phyloP scores from a whole-genome alignment of 257 asterid genomes.

The Osmanthus fragrans region DNA sequence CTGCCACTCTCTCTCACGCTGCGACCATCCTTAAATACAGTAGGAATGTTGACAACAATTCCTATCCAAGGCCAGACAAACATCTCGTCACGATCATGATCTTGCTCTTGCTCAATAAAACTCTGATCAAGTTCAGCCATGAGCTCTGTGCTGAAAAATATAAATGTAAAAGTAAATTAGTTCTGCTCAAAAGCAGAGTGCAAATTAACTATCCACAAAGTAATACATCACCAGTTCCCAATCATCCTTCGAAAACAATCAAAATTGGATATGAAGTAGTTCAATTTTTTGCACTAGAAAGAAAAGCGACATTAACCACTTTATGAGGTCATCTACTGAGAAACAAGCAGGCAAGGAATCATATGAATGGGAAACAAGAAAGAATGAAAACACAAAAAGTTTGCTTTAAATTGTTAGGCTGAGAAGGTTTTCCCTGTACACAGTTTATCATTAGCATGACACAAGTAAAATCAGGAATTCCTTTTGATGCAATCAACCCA shows the following conservation, averaged over 20 bases:
- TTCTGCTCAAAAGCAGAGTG: neutral
- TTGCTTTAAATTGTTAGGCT: neutral
- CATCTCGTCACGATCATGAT: too few species aligned
- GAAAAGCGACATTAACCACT: neutral
- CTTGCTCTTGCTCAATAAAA: too few species aligned
- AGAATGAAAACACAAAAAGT: neutral
- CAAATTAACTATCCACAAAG: neutral
- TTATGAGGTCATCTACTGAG: neutral
- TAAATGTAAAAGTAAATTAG: slow-evolving; percentile 10
- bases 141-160: neutral
- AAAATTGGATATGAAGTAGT: slow-evolving; percentile 1
- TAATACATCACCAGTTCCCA: neutral
- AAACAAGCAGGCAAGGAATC: too few species aligned
- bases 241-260: neutral
- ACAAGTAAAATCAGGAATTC: neutral
- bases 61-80: too few species aligned
- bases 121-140: too few species aligned
- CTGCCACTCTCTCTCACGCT: too few species aligned
- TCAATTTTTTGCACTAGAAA: neutral
- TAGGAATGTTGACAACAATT: too few species aligned
- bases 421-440: neutral
- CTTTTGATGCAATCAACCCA: neutral
- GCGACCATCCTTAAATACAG: too few species aligned
- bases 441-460: neutral
- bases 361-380: too few species aligned